A percentile compares a stretch with the other conserved stretches of the same genome.
Conservation (phyloP, 805 yeast genomes). For the Tetrapisispora namnaoensis region DNA sequence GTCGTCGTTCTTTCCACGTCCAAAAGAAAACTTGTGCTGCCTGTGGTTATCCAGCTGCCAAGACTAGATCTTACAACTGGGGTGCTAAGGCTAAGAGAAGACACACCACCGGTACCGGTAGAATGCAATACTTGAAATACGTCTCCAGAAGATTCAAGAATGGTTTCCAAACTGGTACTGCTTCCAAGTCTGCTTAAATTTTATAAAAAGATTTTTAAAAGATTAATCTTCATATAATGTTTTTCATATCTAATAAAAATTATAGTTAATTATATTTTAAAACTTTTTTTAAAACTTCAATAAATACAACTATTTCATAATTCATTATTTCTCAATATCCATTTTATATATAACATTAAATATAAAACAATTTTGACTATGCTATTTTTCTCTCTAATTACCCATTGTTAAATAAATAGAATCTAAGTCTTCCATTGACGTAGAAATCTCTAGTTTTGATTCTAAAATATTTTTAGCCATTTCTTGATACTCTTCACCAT, state of each 20-base stretch:
- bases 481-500: slow-evolving; percentile 34
- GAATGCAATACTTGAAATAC: slow-evolving; percentile 95
- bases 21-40: slow-evolving; percentile 98
- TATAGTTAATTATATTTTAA: not conserved
- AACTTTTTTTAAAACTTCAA: slow-evolving; percentile 1
- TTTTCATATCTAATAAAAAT: slow-evolving; percentile 5
- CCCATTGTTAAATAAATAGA: slow-evolving; percentile 60
- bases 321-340: not conserved
- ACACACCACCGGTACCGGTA: slow-evolving; percentile 99
- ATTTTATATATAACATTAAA: not conserved
- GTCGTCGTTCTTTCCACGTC: slow-evolving; percentile 96
- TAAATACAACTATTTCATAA: slow-evolving; percentile 2
- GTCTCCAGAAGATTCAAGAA: slow-evolving; percentile 98
- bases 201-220: slow-evolving; percentile 1
- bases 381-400: slow-evolving; percentile 3
- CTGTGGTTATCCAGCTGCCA: slow-evolving; percentile 99
- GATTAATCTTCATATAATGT: slow-evolving; percentile 2
- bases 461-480: slow-evolving; percentile 64
- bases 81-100: slow-evolving; percentile 98
- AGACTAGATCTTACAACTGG: slow-evolving; percentile 99
- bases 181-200: slow-evolving; percentile 50
- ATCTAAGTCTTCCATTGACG: slow-evolving; percentile 74
- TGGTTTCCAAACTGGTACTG: slow-evolving; percentile 87
- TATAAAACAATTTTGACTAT: not conserved
- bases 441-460: slow-evolving; percentile 32